These are phyloP conservation scores for Saccharomycopsis hybrid DNA, from an alignment of 1,139 yeast genomes.

Conservation along the genomic window DNA sequence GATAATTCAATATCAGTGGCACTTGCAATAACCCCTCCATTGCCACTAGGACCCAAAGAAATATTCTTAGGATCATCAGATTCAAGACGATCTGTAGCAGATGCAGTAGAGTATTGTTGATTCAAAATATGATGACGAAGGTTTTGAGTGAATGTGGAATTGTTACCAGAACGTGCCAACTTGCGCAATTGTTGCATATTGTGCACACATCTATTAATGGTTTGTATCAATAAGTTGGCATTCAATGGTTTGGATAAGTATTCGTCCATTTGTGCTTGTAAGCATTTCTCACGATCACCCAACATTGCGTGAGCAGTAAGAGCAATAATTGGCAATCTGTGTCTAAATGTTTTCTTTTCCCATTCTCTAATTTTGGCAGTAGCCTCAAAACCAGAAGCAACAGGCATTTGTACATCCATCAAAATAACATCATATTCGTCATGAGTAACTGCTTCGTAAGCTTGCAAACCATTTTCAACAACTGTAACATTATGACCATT, in stretches of 20 bases:
- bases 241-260: slow-evolving; percentile 82
- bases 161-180: slow-evolving; percentile 11
- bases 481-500: slow-evolving; percentile 79
- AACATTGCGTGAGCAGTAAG: slow-evolving; percentile 89
- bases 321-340: slow-evolving; percentile 82
- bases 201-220: slow-evolving; percentile 78
- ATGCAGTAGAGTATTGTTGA: slow-evolving; percentile 1
- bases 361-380: slow-evolving; percentile 80
- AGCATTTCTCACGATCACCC: slow-evolving; percentile 80
- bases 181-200: slow-evolving; percentile 28
- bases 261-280: slow-evolving; percentile 89
- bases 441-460: slow-evolving; percentile 64
- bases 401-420: slow-evolving; percentile 96
- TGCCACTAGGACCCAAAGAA: no score
- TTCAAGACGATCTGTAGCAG: no score
- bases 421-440: slow-evolving; percentile 66
- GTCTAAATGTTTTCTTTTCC: slow-evolving; percentile 77
- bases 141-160: slow-evolving; percentile 15
- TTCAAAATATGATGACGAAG: slow-evolving; percentile 16
- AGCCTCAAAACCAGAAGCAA: slow-evolving; percentile 92
- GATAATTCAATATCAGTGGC: background rate
- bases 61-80: no score
- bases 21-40: background rate
- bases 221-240: slow-evolving; percentile 75
- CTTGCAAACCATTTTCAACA: slow-evolving; percentile 81